phyloP scores from a whole-genome alignment of 176 grass and related monocot species.

The Poa pratensis region DNA sequence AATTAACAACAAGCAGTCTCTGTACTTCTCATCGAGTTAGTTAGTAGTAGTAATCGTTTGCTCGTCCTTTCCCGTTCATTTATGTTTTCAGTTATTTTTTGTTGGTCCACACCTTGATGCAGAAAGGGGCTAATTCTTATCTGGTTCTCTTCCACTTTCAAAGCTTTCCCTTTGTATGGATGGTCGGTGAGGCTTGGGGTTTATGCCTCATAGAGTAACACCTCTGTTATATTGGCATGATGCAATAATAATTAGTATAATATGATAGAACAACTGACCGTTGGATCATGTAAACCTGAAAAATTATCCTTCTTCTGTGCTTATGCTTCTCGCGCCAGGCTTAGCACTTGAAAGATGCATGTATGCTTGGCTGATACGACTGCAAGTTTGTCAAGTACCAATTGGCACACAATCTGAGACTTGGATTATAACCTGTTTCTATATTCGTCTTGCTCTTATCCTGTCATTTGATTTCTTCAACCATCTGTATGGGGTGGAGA shows the following conservation, averaged over 20 bases:
- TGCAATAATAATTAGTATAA: neutral
- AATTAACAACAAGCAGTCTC: neutral
- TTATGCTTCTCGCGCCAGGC: neutral
- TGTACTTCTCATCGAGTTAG: neutral
- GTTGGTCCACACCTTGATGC: conserved; percentile 14
- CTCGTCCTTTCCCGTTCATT: neutral
- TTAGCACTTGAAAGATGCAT: conserved; percentile 24
- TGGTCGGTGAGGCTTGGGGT: neutral
- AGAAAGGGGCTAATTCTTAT: neutral
- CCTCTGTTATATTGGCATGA: neutral
- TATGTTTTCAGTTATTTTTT: neutral
- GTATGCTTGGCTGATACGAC: conserved; percentile 14
- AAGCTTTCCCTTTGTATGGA: neutral
- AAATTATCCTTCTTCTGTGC: neutral
- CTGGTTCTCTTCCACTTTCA: neutral
- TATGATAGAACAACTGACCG: neutral
- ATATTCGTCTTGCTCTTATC: neutral
- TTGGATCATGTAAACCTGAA: neutral
- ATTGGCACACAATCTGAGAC: neutral
- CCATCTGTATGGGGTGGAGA: neutral
- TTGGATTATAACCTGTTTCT: neutral
- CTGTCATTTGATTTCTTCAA: conserved; percentile 10
- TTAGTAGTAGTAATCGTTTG: neutral
- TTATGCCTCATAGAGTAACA: neutral
- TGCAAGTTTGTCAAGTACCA: conserved; percentile 7